These are phyloP conservation scores for Diaporthe sp. DNA, from an alignment of 2,329 filamentous ascomycete genomes.

Conservation along the genomic window DNA sequence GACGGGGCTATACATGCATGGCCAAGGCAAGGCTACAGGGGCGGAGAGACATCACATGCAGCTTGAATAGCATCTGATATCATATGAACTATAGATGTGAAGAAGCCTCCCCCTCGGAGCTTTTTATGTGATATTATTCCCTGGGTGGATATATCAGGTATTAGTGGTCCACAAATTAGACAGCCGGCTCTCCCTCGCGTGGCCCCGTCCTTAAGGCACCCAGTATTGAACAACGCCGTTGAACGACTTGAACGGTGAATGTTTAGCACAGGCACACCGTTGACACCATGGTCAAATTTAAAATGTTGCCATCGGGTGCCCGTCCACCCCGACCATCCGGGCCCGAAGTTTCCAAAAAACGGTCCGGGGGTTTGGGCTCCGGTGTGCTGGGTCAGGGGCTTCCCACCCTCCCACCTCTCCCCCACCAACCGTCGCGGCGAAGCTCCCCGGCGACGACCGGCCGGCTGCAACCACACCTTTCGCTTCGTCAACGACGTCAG, in stretches of 20 bases:
- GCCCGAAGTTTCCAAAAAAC: neutral
- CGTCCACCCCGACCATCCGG: neutral
- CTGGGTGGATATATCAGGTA: neutral
- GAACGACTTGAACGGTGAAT: neutral
- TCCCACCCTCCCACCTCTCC: slow-evolving; percentile 10
- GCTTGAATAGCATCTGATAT: neutral
- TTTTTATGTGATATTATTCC: neutral
- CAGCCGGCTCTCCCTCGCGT: neutral
- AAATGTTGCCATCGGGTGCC: neutral
- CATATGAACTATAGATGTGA: neutral
- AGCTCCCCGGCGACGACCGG: neutral
- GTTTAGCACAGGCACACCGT: neutral
- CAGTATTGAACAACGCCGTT: too few relatives aligned
- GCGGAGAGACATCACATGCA: neutral
- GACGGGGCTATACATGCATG: neutral
- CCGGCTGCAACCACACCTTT: slow-evolving; percentile 31
- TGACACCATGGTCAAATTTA: neutral
- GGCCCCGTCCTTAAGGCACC: too few relatives aligned
- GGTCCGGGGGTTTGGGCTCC: neutral
- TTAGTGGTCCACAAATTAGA: neutral
- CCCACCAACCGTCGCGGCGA: slow-evolving; percentile 11
- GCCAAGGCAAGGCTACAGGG: neutral
- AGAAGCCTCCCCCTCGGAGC: neutral
- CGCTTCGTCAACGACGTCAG: neutral
- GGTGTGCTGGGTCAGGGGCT: slow-evolving; percentile 19